Evolutionary conservation across 345 rosid species (phyloP), one percentile per base, ranked within the genome.

Genomic region (Excoecaria agallocha): DNA sequence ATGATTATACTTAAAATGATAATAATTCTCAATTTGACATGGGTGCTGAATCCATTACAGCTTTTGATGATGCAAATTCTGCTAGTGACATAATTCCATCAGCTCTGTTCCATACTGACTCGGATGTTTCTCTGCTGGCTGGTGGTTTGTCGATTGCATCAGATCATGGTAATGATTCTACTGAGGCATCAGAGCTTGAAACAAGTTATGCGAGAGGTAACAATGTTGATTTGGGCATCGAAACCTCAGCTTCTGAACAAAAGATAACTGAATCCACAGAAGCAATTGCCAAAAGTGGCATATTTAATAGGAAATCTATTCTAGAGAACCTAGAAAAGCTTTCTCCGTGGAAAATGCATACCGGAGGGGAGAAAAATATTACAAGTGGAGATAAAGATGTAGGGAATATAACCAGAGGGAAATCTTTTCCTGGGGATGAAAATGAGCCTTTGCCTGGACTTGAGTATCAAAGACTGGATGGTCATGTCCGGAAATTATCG

Each of bases 131-230:
- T 30, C 43, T 77, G 69, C 62, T 75, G 71, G 85, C 81, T 74
- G 86, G 82, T 73, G 83, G 86, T 80, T 81, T 85, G 69, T 80
- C 86, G 25, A 67, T 83, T 79, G 79, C 83, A 45, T 75, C 91
- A 37, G 89, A 86, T 81, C 82, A 82, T 86, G 87, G 71, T 71
- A 81, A 73, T 69, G 86, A 86, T 79, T 85, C 87, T 69, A 46
- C 78, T 52, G 86, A 83, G 81, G 83, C 75, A 78, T 89, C 90
- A 73, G 90, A 86, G 69, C 66, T 82, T 73, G 89, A 86, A 81
- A 78, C 88, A 56, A 82, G 86, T 63, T 78, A 2, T 71, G 78
- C 60, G 71, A 81, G 76, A 74, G 78, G 84, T 78, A 75, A 55
- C 52, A 76, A 49, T 80, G 77, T 69, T 24, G 84, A 82, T 66